A percentile compares a stretch with the other conserved stretches of the same genome.
Conservation (phyloP, 2,329 filamentous ascomycete genomes). For the Dactylellina sp. region DNA sequence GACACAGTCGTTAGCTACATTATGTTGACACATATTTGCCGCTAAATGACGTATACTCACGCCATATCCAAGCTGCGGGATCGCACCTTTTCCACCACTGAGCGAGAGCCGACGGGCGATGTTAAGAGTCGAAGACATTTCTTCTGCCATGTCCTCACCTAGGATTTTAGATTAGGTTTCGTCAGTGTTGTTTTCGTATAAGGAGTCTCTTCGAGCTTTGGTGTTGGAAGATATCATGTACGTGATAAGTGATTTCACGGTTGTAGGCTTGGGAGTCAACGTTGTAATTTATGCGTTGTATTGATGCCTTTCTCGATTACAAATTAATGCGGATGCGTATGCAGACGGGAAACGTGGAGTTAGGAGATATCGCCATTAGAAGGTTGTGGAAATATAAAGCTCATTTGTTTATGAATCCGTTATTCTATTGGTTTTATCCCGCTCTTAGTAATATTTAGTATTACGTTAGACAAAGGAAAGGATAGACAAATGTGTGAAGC, state of each 20-base stretch:
- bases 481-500: not conserved
- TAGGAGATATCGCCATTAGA: conserved; percentile 28
- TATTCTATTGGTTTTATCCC: conserved; percentile 40
- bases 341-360: conserved; percentile 10
- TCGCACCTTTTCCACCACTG: conserved; percentile 40
- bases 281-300: conserved; percentile 54
- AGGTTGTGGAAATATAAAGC: not conserved
- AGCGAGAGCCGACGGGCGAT: conserved; percentile 44
- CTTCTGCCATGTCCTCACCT: conserved; percentile 15
- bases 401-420: conserved; percentile 19
- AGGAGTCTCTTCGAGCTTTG: not conserved
- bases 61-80: conserved; percentile 53
- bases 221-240: not conserved
- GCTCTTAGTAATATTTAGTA: conserved; percentile 28
- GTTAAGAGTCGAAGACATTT: conserved; percentile 40
- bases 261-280: not conserved
- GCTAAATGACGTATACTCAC: conserved; percentile 5
- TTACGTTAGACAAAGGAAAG: conserved; percentile 38
- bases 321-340: not conserved
- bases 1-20: not conserved
- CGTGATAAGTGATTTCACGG: not conserved
- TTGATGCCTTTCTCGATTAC: not conserved
- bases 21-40: not conserved
- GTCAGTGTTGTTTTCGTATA: not conserved
- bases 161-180: not conserved